Base-by-base conservation (phyloP, 495 filamentous ascomycete genomes). In the Pyrenopolyporus hunteri region DNA sequence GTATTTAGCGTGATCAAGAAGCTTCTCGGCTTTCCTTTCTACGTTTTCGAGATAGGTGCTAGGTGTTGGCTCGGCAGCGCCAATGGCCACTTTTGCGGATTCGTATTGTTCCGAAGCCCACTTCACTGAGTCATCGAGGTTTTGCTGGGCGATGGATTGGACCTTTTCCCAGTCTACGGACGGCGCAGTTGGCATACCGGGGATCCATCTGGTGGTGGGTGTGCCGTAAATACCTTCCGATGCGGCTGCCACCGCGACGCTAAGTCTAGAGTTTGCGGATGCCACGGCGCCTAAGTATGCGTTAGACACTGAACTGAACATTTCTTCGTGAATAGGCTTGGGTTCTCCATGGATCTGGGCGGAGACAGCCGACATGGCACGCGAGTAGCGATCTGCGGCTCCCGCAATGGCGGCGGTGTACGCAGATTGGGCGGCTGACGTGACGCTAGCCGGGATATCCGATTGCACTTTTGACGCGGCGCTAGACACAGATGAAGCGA, bases 221-320 rank as follows among this genome's bases (percentile, higher is more conserved):
- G 78, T 78, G 28, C 78, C 80, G 57, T 80, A 75, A 0, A 79
- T 47, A 17, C 74, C 70, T 22, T 70, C 70, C 0, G 81, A 82
- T n/a, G 75, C 82, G 10, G 73, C 72, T 13, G 64, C 72, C 33
- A 83, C 45, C 4, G 82, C 81, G 1, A 74, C 73, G 25, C 85
- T 74, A 6, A 87, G 70, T 35, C 80, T 78, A 2, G 82, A 77
- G 62, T 80, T 87, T 6, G 87, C 88, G 10, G 84, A 81, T 1
- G 78, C 79, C 47, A 89, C 66, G 3, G 88, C 84, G 19, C 81
- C 82, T 23, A 87, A 88, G 70, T 91, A 92, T 6, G 83, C 88
- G 7, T 76, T 79, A 19, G 89, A 86, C 29, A 89, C 81, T 0
- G 87, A 89, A 16, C 85, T 79, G 2, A 90, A 74, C 74, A 90